Conservation (phyloP, 1,284 basidiomycete genomes). For the Papiliotrema nemorosa region DNA sequence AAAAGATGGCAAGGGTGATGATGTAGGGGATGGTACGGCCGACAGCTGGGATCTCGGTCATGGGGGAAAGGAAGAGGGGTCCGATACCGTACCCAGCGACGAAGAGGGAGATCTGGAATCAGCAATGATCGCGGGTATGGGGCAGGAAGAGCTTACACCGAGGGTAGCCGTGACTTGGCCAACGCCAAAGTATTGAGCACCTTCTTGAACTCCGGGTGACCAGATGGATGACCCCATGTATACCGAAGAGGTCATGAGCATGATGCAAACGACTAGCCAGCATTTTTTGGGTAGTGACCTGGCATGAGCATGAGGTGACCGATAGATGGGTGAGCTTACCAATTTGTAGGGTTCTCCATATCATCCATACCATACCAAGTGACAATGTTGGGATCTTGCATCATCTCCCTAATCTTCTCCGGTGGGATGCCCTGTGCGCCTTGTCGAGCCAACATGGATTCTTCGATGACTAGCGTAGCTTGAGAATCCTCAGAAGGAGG, state of each 20-base stretch:
- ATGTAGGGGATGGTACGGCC: slow-evolving; percentile 42
- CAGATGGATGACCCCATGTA: slow-evolving; percentile 60
- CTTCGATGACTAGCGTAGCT: neutral
- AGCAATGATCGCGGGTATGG: too few species aligned
- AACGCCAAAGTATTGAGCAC: slow-evolving; percentile 23
- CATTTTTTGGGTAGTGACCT: slow-evolving; percentile 23
- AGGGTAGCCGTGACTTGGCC: slow-evolving; percentile 20
- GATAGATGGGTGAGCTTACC: slow-evolving; percentile 7
- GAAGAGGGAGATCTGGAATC: slow-evolving; percentile 32
- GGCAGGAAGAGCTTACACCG: too few species aligned
- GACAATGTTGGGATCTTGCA: slow-evolving; percentile 43
- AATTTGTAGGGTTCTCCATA: slow-evolving; percentile 58
- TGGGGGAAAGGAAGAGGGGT: slow-evolving; percentile 33
- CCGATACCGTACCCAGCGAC: slow-evolving; percentile 32
- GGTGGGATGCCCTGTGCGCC: slow-evolving; percentile 8
- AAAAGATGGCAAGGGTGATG: slow-evolving; percentile 41
- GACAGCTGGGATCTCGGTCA: slow-evolving; percentile 35
- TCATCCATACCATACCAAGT: slow-evolving; percentile 64
- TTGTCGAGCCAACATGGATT: slow-evolving; percentile 5
- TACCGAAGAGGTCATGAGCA: slow-evolving; percentile 52
- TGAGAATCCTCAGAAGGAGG: neutral
- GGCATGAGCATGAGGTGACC: neutral
- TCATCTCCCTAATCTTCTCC: slow-evolving; percentile 26
- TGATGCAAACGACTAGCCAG: slow-evolving; percentile 21
- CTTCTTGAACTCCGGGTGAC: slow-evolving; percentile 52